Conservation (phyloP, 2,329 filamentous ascomycete species). For the Tolypocladium guangdongense region DNA sequence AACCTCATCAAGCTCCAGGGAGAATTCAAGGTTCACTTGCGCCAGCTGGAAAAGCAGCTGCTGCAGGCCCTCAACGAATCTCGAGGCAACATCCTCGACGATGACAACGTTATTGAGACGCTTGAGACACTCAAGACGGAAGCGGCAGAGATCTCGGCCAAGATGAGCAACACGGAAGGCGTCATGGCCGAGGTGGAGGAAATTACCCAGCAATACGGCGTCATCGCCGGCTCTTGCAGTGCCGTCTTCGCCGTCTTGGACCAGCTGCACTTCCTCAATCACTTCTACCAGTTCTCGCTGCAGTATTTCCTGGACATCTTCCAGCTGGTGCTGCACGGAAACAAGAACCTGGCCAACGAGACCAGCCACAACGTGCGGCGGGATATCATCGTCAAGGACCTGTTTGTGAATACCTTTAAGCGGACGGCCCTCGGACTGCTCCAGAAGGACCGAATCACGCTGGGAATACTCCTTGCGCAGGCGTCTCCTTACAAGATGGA, state of each 20-base stretch:
- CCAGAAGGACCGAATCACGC: conserved; percentile 87
- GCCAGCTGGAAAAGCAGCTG: conserved; percentile 87
- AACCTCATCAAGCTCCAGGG: conserved; percentile 98
- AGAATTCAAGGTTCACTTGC: conserved; percentile 96
- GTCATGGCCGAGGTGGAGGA: conserved; percentile 97
- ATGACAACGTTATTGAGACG: conserved; percentile 96
- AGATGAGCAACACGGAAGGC: conserved; percentile 93
- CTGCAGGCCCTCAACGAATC: conserved; percentile 95
- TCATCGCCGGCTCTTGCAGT: conserved; percentile 90
- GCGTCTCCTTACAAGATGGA: conserved; percentile 96
- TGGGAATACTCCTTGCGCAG: conserved; percentile 90
- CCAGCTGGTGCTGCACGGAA: conserved; percentile 75
- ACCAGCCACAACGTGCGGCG: conserved; percentile 69
- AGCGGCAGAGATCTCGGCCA: conserved; percentile 87
- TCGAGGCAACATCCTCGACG: conserved; percentile 93
- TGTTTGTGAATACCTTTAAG: conserved; percentile 87
- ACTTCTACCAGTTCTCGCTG: conserved; percentile 98
- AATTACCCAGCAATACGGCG: conserved; percentile 87
- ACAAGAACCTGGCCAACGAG: conserved; percentile 59
- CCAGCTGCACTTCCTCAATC: conserved; percentile 94
- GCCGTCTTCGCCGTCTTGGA: conserved; percentile 95
- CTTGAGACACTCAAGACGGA: conserved; percentile 97
- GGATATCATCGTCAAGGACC: conserved; percentile 79
- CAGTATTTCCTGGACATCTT: conserved; percentile 99
- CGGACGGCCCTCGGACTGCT: conserved; percentile 87